Evolutionary conservation across 805 yeast species (phyloP).

Genomic region (Candida krabiensis): DNA sequence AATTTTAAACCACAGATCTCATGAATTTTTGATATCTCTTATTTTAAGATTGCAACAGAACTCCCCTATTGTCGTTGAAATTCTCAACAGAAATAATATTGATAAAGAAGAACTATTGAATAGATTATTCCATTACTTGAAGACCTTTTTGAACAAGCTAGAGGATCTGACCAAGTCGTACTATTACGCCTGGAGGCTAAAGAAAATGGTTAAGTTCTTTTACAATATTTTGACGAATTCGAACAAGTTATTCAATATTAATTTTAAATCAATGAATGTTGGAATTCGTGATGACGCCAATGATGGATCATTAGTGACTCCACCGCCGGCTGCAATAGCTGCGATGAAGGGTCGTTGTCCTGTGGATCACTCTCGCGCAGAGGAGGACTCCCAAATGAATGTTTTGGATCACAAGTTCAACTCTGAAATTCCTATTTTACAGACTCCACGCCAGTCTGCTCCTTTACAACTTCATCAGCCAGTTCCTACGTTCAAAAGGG

Average conservation of each 20-base stretch:
- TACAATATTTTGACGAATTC: slow-evolving; percentile 36
- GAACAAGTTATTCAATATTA: slow-evolving; percentile 33
- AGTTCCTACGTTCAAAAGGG: slow-evolving; percentile 19
- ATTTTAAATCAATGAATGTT: slow-evolving; percentile 29
- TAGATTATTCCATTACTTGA: slow-evolving; percentile 34
- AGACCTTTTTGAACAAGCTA: slow-evolving; percentile 35
- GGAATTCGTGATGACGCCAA: slow-evolving; percentile 16
- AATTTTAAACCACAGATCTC: slow-evolving; percentile 54
- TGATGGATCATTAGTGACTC: slow-evolving; percentile 10
- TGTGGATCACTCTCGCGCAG: not conserved
- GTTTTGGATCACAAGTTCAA: slow-evolving; percentile 1
- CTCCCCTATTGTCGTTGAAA: slow-evolving; percentile 35
- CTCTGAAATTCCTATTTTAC: slow-evolving; percentile 5
- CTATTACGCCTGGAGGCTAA: slow-evolving; percentile 47
- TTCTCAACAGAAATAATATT: slow-evolving; percentile 33
- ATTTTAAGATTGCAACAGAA: slow-evolving; percentile 45
- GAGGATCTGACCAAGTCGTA: slow-evolving; percentile 38
- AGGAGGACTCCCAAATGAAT: not conserved
- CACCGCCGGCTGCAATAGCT: slow-evolving; percentile 11
- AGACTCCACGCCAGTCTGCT: slow-evolving; percentile 13
- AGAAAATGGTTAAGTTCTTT: slow-evolving; percentile 40
- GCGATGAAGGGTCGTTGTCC: not conserved
- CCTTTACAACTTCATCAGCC: slow-evolving; percentile 15
- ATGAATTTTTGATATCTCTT: slow-evolving; percentile 58
- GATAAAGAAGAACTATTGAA: slow-evolving; percentile 34